A percentile compares a stretch with the other conserved stretches of the same genome.
phyloP scores from a whole-genome alignment of 2,329 filamentous ascomycete genomes.

The Triangularia setosa region DNA sequence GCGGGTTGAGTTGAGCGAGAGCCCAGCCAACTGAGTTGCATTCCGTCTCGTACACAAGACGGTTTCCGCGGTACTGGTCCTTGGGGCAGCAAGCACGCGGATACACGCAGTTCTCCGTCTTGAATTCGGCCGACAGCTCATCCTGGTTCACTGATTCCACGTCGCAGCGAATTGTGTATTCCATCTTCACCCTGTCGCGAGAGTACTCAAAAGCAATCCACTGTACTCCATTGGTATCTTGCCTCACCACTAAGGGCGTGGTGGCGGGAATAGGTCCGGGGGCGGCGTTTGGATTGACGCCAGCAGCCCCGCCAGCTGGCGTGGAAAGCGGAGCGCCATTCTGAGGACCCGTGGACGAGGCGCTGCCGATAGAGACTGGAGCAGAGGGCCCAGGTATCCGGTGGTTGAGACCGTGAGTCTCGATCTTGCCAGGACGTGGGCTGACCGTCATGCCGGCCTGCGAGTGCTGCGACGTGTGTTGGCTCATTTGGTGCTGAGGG shows the following conservation, averaged over 20 bases:
- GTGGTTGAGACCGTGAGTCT: conserved; percentile 53
- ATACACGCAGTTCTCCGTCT: conserved; percentile 97
- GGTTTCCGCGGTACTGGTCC: conserved; percentile 94
- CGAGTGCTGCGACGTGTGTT: conserved; percentile 55
- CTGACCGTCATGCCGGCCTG: conserved; percentile 56
- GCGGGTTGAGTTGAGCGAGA: conserved; percentile 85
- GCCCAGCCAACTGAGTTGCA: conserved; percentile 99
- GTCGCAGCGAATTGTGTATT: conserved; percentile 97
- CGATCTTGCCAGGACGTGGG: conserved; percentile 59
- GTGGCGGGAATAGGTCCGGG: conserved; percentile 96
- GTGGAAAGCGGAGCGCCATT: conserved; percentile 44
- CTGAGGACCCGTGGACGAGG: conserved; percentile 32
- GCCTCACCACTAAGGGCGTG: conserved; percentile 86
- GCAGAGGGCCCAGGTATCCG: conserved; percentile 57
- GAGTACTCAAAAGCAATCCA: conserved; percentile 99
- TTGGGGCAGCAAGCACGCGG: conserved; percentile 91
- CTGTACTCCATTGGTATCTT: conserved; percentile 94
- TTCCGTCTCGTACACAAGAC: conserved; percentile 93
- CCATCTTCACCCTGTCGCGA: conserved; percentile 95
- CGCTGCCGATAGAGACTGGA: conserved; percentile 43
- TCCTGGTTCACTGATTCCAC: conserved; percentile 96
- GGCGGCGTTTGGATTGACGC: conserved; percentile 82
- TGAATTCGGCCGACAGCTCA: conserved; percentile 80
- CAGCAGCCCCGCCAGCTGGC: conserved; percentile 44
- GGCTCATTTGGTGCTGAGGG: conserved; percentile 55